Evolutionary conservation across 108 stramenopile species (phyloP), one percentile per base, ranked within the genome.

Genomic region (Epipyxis sp.): DNA sequence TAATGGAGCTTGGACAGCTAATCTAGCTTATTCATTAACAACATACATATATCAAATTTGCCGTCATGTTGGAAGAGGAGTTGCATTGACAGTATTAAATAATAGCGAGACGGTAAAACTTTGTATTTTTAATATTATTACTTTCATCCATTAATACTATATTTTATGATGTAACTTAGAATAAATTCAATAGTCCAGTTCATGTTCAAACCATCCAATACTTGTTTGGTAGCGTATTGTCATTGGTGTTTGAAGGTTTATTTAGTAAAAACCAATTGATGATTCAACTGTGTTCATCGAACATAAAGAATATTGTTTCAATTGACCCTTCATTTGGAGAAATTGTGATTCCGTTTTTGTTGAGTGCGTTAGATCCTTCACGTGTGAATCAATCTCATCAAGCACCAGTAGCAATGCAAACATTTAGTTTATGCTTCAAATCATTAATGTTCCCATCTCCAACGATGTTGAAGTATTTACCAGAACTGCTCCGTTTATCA

Each of bases 401-500:
- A 13, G 32, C 71, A 6, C 25, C 34, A 32, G 34, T 13, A 13
- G 20, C 71, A 54, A 34, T 74, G 34, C 37, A 42, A 42, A 42
- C 71, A 6, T 54, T 74, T 16, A 27, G 32, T 27, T 3, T 3
- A 6, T 29, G 37, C 27, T 27, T 74, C 6, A 13, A 37, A 10
- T 16, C 34, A 10, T 27, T 10, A 43, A 6, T 74, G 13, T 74
- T 13, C 34, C 71, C 71, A 43, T 30, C 40, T 43, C 71, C 71
- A 42, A 27, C 10, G 40, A 27, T 74, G 25, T 37, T 74, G 71
- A 37, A 46, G 50, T 74, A 74, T 42, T 42, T 74, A 6, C 46
- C 44, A 10, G 71, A 74, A 6, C 3, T 74, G 6, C 43, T 74
- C 41, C 3, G 20, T 16, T 25, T 74, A 3, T 30, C 71, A 6